Base-by-base conservation (phyloP, 108 stramenopile genomes). In the Cyclostephanos tholiformis region DNA sequence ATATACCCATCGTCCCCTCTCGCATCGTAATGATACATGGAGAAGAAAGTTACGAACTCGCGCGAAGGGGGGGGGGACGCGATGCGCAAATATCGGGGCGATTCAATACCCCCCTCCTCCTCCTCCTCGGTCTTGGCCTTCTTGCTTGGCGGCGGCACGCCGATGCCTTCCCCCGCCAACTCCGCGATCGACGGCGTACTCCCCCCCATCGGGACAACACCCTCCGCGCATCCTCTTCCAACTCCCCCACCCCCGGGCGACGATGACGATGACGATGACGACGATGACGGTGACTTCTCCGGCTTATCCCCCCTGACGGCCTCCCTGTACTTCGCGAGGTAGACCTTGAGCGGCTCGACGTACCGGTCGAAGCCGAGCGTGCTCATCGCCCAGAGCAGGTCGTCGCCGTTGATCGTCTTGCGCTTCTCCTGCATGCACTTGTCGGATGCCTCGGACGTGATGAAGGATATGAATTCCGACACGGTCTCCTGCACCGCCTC, bases 351-450 rank as follows among this genome's bases (percentile, higher is more conserved):
- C 9, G 98, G 98, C 71, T 99, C 98, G 22, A 98, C 98, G 76
- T 99, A 99, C 74, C 97, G 94, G 71, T 99, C 99, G 75, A 99
- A 99, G 23, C 99, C 99, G 39, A 99, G 79, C 5, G 98, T 97
- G 62, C 92, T 94, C 98, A 99, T 97, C 39, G 99, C 99, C 97
- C 97, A 98, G 0, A 99, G 64, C 48, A 99, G 74, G 76, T 99
- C 99, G 67, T 99, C 98, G 29, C 98, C 99, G 80, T 98, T 99
- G 84, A 99, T 99, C 9, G 98, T 99, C 87, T 99, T 99, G 10
- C 99, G 82, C 77, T 99, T 98, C 83, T 99, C 98, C 71, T 98
- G 96, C 74, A 96, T 86, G 76, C 98, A 99, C 67, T 98, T 98
- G 70, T 99, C 99, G 19, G 86, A 92, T 0, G 99, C 99, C 73